Evolutionary conservation across 2,329 filamentous ascomycete species (phyloP), one percentile per base, ranked within the genome.

Genomic region (Calonectria multiphialidica): DNA sequence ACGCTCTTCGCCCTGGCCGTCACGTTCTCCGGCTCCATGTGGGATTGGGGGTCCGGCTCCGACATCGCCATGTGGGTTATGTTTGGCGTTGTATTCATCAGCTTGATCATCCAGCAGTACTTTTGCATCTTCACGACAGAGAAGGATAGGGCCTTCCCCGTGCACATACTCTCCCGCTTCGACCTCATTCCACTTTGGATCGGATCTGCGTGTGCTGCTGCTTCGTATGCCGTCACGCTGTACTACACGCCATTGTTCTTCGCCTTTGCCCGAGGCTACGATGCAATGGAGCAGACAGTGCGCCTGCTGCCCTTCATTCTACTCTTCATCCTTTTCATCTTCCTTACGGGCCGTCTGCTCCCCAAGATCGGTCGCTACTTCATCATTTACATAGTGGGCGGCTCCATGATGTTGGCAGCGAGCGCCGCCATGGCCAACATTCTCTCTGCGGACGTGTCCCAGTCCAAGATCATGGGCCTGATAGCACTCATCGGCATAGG

Each of bases 171-270:
- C 7, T 83, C 18, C 8, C 78, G 80, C 9, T 79, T 81, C 3
- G 82, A 83, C 15, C 76, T 86, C 18, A 64, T 87, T 1, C 78
- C 90, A 0, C 78, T 90, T 1, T 87, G 84, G 75, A 77, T 88
- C 35, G 80, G 82, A 8, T 86, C 83, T 1, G 78, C 81, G 2
- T 81, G 80, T 37, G 81, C 81, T 0, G 83, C 81, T 8, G 80
- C 83, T 3, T 80, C 80, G 10, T 82, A 84, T 70, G 85, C 84
- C 16, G 80, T 86, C 55, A 75, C 83, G 0, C 81, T 88, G 8
- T 91, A 90, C 80, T 91, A 88, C 79, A 86, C 88, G 9, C 89
- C 89, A 0, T 80, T 90, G 0, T 90, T 85, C 80, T 90, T 90
- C 78, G 86, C 88, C 70, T 91, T 90, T 76, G 83, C 83, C 0